A percentile compares a stretch with the other conserved stretches of the same genome.
These are phyloP conservation scores for Papilionanthe hybrid DNA, from an alignment of 116 monocot species.

Conservation along the genomic window DNA sequence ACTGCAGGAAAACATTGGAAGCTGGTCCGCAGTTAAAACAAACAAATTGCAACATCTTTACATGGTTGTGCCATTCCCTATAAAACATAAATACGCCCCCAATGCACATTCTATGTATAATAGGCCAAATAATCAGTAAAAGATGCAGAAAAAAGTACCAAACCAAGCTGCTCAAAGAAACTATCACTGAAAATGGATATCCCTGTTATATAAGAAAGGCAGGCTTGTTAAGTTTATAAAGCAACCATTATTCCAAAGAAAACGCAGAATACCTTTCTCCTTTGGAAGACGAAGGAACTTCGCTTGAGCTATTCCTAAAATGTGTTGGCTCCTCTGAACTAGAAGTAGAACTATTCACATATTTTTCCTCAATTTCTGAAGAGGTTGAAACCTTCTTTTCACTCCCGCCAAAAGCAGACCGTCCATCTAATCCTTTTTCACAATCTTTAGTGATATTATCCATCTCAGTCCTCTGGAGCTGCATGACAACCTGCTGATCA, in stretches of 20 bases:
- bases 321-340: constrained; percentile 11
- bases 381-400: not conserved
- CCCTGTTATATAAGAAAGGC: not conserved
- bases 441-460: constrained; percentile 17
- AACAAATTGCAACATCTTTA: not conserved
- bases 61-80: not conserved
- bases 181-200: not conserved
- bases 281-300: constrained; percentile 6
- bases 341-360: constrained; percentile 5
- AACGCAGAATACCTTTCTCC: constrained; percentile 12
- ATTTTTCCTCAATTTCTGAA: constrained; percentile 17
- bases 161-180: not conserved
- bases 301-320: not conserved
- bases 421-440: not conserved
- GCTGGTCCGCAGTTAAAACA: not conserved
- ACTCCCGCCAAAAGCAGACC: not conserved
- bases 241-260: not conserved
- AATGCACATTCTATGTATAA: not conserved
- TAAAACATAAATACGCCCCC: not conserved
- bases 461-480: constrained; percentile 4
- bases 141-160: not conserved
- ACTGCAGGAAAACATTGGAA: not conserved
- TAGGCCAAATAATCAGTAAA: not conserved
- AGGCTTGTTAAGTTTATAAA: not conserved
- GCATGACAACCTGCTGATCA: constrained; percentile 15